phyloP scores from a whole-genome alignment of 176 grass and related monocot species.

The Thalia dealbata region DNA sequence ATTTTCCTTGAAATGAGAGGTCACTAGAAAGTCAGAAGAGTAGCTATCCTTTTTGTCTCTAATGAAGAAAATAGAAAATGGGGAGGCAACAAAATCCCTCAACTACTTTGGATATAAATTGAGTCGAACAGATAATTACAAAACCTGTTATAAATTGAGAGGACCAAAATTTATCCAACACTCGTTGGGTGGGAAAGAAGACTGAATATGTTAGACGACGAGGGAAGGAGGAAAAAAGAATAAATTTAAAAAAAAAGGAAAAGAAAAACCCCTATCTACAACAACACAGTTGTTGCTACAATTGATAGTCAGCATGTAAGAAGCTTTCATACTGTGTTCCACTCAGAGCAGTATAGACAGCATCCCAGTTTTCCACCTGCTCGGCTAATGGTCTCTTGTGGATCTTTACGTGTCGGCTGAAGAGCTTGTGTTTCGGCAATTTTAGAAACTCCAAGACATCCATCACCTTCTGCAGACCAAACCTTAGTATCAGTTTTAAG shows the following conservation, averaged over 20 bases:
- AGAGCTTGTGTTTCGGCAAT: slow-evolving; percentile 39
- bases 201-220: background rate
- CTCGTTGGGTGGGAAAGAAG: background rate
- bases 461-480: slow-evolving; percentile 44
- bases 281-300: slow-evolving; percentile 5
- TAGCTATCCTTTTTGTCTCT: too few relatives aligned
- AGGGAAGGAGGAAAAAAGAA: background rate
- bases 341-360: slow-evolving; percentile 51
- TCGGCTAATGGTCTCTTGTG: slow-evolving; percentile 49
- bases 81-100: background rate
- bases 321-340: slow-evolving; percentile 62
- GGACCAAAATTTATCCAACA: slow-evolving; percentile 9
- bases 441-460: slow-evolving; percentile 67
- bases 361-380: slow-evolving; percentile 75
- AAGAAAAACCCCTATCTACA: slow-evolving; percentile 24
- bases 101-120: background rate
- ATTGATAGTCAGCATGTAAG: slow-evolving; percentile 56
- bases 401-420: slow-evolving; percentile 75
- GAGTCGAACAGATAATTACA: background rate
- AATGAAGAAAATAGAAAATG: background rate
- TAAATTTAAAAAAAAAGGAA: too few relatives aligned
- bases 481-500: background rate
- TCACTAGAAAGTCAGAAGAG: too few relatives aligned
- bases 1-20: too few relatives aligned
- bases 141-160: background rate